Evolutionary conservation across 2,329 filamentous ascomycete species (phyloP).

Genomic region (Colletotrichum paranaense): DNA sequence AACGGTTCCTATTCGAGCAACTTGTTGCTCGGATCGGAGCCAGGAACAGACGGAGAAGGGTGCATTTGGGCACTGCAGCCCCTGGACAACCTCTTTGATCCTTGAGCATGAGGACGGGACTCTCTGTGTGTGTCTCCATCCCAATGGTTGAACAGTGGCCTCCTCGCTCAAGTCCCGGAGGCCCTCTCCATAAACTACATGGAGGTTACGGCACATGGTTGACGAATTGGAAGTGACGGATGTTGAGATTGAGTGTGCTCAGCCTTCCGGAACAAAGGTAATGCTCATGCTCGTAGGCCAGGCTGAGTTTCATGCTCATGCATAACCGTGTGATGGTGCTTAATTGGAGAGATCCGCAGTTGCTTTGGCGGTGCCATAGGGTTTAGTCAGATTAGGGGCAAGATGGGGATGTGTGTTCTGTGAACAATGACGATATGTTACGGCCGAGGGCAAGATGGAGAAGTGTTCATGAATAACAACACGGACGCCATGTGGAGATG

Average conservation of each 20-base stretch:
- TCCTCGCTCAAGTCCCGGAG: slow-evolving; percentile 17
- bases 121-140: background rate
- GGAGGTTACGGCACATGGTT: background rate
- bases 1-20: slow-evolving; percentile 11
- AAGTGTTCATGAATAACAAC: background rate
- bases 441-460: background rate
- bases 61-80: background rate
- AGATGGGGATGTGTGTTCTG: background rate
- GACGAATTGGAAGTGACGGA: slow-evolving; percentile 21
- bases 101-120: slow-evolving; percentile 13
- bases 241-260: slow-evolving; percentile 21
- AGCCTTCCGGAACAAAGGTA: slow-evolving; percentile 14
- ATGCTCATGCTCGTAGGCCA: background rate
- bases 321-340: background rate
- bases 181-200: background rate
- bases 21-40: slow-evolving; percentile 23
- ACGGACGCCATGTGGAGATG: slow-evolving; percentile 27
- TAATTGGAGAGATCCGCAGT: background rate
- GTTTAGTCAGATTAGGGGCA: background rate
- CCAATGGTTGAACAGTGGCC: background rate
- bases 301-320: slow-evolving; percentile 3
- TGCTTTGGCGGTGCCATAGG: slow-evolving; percentile 5
- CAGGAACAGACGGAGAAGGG: slow-evolving; percentile 16
- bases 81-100: slow-evolving; percentile 7
- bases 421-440: slow-evolving; percentile 22